Conservation (phyloP, 2,329 filamentous ascomycete genomes). For the Penicillium hordei region DNA sequence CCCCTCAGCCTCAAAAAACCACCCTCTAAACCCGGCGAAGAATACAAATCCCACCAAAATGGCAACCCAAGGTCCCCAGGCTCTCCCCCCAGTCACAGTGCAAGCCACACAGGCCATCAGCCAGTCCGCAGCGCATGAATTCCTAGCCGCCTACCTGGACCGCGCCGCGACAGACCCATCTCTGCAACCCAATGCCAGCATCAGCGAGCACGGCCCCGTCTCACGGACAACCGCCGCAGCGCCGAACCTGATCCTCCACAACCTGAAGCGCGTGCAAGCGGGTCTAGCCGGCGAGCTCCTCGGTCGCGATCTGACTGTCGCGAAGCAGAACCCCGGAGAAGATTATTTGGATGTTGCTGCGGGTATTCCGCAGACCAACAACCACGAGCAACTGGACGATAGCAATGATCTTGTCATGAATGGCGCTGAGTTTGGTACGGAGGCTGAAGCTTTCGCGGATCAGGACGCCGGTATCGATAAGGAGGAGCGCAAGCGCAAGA, state of each 20-base stretch:
- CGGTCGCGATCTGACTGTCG: conserved; percentile 42
- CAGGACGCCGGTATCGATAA: conserved; percentile 49
- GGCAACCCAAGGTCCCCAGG: conserved; percentile 37
- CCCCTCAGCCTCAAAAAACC: neutral
- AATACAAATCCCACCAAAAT: conserved; percentile 28
- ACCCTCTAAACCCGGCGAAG: neutral
- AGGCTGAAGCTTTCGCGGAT: conserved; percentile 38
- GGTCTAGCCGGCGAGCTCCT: conserved; percentile 45
- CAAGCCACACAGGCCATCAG: conserved; percentile 38
- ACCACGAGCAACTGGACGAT: conserved; percentile 40
- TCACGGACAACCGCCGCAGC: conserved; percentile 43
- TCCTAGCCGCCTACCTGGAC: conserved; percentile 45
- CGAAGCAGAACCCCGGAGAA: conserved; percentile 38
- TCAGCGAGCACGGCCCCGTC: conserved; percentile 46
- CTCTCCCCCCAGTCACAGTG: conserved; percentile 41
- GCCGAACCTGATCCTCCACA: conserved; percentile 46
- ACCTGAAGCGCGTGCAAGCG: conserved; percentile 47
- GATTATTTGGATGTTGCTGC: conserved; percentile 42
- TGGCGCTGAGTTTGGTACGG: conserved; percentile 41
- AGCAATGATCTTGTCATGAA: conserved; percentile 44
- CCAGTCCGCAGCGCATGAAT: conserved; percentile 42
- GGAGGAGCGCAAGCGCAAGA: conserved; percentile 55
- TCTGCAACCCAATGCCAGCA: conserved; percentile 46
- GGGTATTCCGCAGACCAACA: conserved; percentile 26
- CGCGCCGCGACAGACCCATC: conserved; percentile 44